phyloP scores from a whole-genome alignment of 2,329 filamentous ascomycete genomes.

The Eutypella sp. region DNA sequence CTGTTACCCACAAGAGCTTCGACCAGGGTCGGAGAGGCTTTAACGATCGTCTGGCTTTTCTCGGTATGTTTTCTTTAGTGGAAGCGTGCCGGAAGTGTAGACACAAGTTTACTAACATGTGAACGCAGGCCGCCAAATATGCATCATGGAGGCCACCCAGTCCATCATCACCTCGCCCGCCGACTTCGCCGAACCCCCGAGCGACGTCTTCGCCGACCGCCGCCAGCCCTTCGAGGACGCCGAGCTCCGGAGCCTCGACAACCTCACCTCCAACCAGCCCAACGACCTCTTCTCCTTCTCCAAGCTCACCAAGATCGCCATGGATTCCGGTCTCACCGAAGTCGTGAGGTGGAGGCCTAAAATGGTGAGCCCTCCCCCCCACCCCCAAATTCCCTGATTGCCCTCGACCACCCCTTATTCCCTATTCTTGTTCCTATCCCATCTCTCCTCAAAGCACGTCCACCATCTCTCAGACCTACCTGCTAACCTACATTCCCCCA shows the following conservation, averaged over 20 bases:
- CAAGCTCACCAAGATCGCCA: conserved; percentile 63
- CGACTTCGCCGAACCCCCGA: conserved; percentile 16
- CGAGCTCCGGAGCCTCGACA: conserved; percentile 67
- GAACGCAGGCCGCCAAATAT: conserved; percentile 24
- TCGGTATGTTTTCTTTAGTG: conserved; percentile 57
- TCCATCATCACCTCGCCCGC: conserved; percentile 53
- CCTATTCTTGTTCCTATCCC: neutral
- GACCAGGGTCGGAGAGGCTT: conserved; percentile 91
- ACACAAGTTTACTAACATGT: conserved; percentile 6
- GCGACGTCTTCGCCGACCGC: conserved; percentile 42
- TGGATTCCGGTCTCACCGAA: conserved; percentile 63
- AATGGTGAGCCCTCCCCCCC: conserved; percentile 51
- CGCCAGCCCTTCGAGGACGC: conserved; percentile 66
- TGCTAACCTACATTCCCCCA: neutral
- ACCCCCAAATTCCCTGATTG: neutral
- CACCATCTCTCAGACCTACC: neutral
- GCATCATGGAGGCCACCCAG: conserved; percentile 41
- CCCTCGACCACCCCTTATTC: neutral
- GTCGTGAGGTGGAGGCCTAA: conserved; percentile 87
- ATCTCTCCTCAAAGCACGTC: too few relatives aligned
- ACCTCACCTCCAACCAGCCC: conserved; percentile 59
- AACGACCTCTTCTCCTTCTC: conserved; percentile 57
- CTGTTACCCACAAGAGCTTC: conserved; percentile 96
- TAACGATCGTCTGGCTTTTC: conserved; percentile 86
- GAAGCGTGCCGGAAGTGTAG: neutral